Conservation (phyloP, 2,329 filamentous ascomycete genomes). For the Botrytis aclada region DNA sequence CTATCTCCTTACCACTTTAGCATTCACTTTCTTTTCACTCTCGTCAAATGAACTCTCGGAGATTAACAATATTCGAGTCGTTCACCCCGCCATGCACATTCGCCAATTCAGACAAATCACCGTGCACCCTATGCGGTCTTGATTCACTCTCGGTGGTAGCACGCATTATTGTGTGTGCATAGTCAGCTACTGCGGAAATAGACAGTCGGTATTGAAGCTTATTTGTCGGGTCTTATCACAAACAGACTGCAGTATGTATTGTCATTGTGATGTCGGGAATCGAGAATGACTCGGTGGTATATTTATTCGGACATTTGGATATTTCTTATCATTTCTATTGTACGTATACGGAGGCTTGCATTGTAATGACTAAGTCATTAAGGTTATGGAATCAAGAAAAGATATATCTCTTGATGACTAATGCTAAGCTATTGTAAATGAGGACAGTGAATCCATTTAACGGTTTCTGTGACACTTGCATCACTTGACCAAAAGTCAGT, state of each 20-base stretch:
- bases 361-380: too few species aligned
- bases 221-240: not conserved
- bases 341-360: too few species aligned
- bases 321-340: not conserved
- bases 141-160: not conserved
- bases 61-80: accelerated
- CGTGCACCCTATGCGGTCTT: not conserved
- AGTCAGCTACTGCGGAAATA: too few species aligned
- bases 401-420: too few species aligned
- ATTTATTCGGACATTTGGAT: too few species aligned
- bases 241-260: accelerated
- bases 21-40: not conserved
- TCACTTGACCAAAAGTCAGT: not conserved
- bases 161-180: not conserved
- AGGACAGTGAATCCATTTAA: too few species aligned
- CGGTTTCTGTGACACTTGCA: not conserved
- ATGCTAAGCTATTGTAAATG: too few species aligned
- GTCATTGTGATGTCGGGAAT: not conserved
- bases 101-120: accelerated
- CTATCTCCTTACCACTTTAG: not conserved
- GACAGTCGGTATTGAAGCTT: too few species aligned
- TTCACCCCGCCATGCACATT: not conserved
- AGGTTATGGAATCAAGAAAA: too few species aligned
- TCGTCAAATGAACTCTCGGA: not conserved
- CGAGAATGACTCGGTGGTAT: too few species aligned